A percentile compares a stretch with the other conserved stretches of the same genome.
phyloP scores from a whole-genome alignment of 2,329 filamentous ascomycete species.

The Hypoxylon sp. region DNA sequence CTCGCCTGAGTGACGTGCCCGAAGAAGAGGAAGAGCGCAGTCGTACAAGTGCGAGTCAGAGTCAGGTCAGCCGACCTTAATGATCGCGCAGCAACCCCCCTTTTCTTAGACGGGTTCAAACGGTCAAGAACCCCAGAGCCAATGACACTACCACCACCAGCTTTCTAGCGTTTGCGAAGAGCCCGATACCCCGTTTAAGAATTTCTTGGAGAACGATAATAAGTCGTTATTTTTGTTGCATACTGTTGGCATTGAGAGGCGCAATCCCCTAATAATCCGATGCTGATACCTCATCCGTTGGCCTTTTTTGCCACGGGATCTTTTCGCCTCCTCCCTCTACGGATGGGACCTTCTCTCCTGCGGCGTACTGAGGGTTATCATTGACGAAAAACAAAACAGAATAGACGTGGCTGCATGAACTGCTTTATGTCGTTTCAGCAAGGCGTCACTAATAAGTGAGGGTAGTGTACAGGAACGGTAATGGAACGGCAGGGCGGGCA shows the following conservation, averaged over 20 bases:
- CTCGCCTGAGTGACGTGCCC: conserved; percentile 87
- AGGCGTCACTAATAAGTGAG: conserved; percentile 35
- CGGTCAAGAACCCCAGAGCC: not conserved
- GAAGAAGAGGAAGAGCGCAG: conserved; percentile 88
- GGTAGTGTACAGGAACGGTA: conserved; percentile 28
- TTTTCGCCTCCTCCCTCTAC: conserved; percentile 20
- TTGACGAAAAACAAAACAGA: conserved; percentile 25
- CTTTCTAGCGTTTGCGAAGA: conserved; percentile 4
- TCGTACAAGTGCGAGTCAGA: conserved; percentile 79
- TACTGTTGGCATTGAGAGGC: conserved; percentile 24
- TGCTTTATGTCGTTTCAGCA: conserved; percentile 33
- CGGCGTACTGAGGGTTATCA: conserved; percentile 30
- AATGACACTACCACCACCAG: conserved; percentile 1
- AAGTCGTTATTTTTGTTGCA: conserved; percentile 20
- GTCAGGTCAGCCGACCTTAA: conserved; percentile 64
- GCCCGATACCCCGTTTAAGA: not conserved
- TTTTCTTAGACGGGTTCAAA: conserved; percentile 8
- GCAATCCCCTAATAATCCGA: conserved; percentile 22
- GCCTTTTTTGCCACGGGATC: conserved; percentile 18
- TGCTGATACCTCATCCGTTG: conserved; percentile 23
- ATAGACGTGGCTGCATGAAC: conserved; percentile 31
- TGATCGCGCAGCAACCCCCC: not conserved
- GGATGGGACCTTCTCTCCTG: conserved; percentile 25
- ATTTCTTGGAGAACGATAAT: conserved; percentile 12
- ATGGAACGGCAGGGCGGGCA: conserved; percentile 26